Conservation (phyloP, 208 protist genomes). For the Trypanosoma boissoni region DNA sequence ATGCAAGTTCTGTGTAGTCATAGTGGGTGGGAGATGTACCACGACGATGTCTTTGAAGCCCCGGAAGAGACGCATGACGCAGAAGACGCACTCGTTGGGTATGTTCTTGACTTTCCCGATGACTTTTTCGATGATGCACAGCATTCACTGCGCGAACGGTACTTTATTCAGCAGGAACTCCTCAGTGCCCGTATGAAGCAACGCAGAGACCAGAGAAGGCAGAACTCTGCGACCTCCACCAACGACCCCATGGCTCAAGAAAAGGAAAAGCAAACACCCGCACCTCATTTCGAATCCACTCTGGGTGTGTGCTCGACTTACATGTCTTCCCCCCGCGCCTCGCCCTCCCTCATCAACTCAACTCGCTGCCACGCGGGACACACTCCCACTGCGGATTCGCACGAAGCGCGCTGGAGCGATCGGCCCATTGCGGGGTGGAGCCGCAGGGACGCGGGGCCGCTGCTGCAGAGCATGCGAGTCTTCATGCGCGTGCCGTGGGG, state of each 20-base stretch:
- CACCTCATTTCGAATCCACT: too few species aligned
- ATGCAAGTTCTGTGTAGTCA: conserved; percentile 38
- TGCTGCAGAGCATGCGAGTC: too few species aligned
- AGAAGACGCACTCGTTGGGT: conserved; percentile 61
- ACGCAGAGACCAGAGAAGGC: too few species aligned
- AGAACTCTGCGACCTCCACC: not conserved
- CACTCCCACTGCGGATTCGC: too few species aligned
- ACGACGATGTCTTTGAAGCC: conserved; percentile 41
- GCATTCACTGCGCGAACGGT: conserved; percentile 64
- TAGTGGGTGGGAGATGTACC: conserved; percentile 62
- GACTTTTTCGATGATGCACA: conserved; percentile 52
- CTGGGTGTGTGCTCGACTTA: too few species aligned
- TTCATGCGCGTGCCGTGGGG: too few species aligned
- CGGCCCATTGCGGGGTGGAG: too few species aligned
- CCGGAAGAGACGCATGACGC: conserved; percentile 21
- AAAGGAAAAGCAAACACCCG: not conserved
- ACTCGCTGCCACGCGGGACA: too few species aligned
- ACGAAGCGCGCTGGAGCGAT: too few species aligned
- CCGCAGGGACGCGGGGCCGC: too few species aligned
- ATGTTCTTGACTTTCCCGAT: conserved; percentile 46
- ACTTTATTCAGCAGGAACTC: conserved; percentile 39
- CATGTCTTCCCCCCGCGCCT: too few species aligned
- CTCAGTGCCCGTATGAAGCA: conserved; percentile 21
- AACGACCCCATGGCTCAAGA: conserved; percentile 8
- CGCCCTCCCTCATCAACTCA: too few species aligned